Conservation (phyloP, 331 rosid genomes). For the Stylosanthes scabra region DNA sequence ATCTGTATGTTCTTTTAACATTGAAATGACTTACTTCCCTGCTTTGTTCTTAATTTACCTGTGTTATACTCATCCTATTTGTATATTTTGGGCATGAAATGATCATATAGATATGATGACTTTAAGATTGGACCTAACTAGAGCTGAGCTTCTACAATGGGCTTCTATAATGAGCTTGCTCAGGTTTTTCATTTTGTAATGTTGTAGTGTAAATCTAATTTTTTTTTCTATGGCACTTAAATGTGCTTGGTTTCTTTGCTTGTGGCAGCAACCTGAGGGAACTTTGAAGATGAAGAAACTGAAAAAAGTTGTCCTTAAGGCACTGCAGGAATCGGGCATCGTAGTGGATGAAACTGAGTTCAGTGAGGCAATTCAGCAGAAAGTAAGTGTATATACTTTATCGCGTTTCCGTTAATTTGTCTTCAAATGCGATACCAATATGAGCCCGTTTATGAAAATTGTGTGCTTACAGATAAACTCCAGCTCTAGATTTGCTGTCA, state of each 20-base stretch:
- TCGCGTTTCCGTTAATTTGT: constrained; percentile 16
- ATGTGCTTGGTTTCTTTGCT: constrained; percentile 16
- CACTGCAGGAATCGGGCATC: constrained; percentile 63
- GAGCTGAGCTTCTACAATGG: neutral
- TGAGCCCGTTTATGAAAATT: neutral
- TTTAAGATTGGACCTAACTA: constrained; percentile 20
- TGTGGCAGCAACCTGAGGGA: constrained; percentile 73
- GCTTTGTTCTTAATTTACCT: constrained; percentile 14
- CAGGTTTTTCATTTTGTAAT: neutral
- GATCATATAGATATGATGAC: constrained; percentile 6
- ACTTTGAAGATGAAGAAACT: constrained; percentile 72
- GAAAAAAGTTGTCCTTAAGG: constrained; percentile 62
- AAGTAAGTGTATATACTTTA: constrained; percentile 52
- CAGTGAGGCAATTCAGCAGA: constrained; percentile 53
- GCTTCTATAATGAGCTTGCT: neutral
- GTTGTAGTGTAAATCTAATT: constrained; percentile 12
- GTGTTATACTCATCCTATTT: constrained; percentile 25
- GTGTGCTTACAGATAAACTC: constrained; percentile 64
- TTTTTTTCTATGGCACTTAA: constrained; percentile 11
- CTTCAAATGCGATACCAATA: neutral
- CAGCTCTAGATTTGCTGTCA: constrained; percentile 70
- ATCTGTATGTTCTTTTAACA: constrained; percentile 55
- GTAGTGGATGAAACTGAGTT: constrained; percentile 60
- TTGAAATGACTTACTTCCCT: neutral
- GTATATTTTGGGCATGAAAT: constrained; percentile 1